A percentile compares a stretch with the other conserved stretches of the same genome.
Evolutionary conservation across 305 asterid species (phyloP).

Genomic region (Fraxinus sp.): DNA sequence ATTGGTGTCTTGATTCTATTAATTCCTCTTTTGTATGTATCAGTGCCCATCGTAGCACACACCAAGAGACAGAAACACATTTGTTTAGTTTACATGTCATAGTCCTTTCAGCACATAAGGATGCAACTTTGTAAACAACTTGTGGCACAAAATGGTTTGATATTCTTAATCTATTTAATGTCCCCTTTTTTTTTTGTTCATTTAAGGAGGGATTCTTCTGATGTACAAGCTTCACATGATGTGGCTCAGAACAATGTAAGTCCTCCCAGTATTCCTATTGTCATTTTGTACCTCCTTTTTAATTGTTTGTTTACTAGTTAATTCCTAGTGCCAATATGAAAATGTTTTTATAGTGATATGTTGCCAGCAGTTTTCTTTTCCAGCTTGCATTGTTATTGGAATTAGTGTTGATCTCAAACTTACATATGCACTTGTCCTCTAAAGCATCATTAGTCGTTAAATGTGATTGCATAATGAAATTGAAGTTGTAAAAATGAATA

Average conservation of each 20-base stretch:
- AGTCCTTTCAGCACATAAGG: neutral
- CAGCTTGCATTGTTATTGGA: slow-evolving; percentile 14
- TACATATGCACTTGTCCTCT: slow-evolving; percentile 16
- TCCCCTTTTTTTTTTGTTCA: neutral
- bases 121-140: neutral
- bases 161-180: slow-evolving; percentile 20
- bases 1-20: neutral
- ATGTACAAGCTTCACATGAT: slow-evolving; percentile 23
- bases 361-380: slow-evolving; percentile 21
- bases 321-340: neutral
- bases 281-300: neutral
- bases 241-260: slow-evolving; percentile 42
- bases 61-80: neutral
- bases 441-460: neutral
- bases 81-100: neutral
- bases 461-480: slow-evolving; percentile 8
- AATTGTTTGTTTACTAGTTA: slow-evolving; percentile 8
- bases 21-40: neutral
- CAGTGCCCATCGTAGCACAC: neutral
- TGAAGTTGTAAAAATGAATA: neutral
- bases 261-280: slow-evolving; percentile 14
- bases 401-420: slow-evolving; percentile 16
- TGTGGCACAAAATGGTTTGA: slow-evolving; percentile 6
- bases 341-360: slow-evolving; percentile 4
- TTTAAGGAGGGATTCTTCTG: slow-evolving; percentile 28